Evolutionary conservation across 305 asterid genomes (phyloP), one percentile per base, ranked within the genome.

Genomic region (Andrographis paniculata): DNA sequence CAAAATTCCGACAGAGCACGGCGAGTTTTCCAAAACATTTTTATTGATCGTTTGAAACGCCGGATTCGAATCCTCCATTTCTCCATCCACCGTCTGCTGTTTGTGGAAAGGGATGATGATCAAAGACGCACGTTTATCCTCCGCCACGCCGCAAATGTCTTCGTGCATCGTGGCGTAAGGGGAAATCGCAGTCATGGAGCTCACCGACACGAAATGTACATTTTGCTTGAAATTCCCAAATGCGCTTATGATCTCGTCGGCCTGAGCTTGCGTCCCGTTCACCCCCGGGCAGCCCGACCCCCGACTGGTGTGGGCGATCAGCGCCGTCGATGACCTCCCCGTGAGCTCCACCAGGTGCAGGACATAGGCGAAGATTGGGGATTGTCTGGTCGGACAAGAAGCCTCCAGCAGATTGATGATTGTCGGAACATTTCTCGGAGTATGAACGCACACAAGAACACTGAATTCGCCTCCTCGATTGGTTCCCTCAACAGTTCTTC

Each of bases 341-440:
- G 94, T 79, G 64, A 89, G 97, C 45, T 89, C 94, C 14, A 85
- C 93, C 0, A 89, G 91, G 62, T 89, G 95, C 48, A 85, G 86
- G 30, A 75, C 84, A 41, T 85, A 80, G n/a, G 66, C 46, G 16
- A 76, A 66, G 0, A 89, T 76, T 0, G 95, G 97, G 17, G 97
- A 82, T 17, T 64, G 79, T 48, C 70, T 82, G 1, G 80, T 70
- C 0, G 95, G 93, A 49, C 74, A 55, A 3, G 97, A 79, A 17
- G 95, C 87, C 54, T 85, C 95, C 3, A 89, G 71, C 24, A 89
- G 87, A 58, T 70, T 78, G 59, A 89, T 89, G 53, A 89, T 67
- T 6, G 97, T 79, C 0, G 97, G 95, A 48, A 85, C 95, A 30
- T 74, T 78, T 44, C 93, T 55, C 0, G 95, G 88, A 0, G 91